Conservation (phyloP, 768 basidiomycete species). For the Pisolithus microcarpus region DNA sequence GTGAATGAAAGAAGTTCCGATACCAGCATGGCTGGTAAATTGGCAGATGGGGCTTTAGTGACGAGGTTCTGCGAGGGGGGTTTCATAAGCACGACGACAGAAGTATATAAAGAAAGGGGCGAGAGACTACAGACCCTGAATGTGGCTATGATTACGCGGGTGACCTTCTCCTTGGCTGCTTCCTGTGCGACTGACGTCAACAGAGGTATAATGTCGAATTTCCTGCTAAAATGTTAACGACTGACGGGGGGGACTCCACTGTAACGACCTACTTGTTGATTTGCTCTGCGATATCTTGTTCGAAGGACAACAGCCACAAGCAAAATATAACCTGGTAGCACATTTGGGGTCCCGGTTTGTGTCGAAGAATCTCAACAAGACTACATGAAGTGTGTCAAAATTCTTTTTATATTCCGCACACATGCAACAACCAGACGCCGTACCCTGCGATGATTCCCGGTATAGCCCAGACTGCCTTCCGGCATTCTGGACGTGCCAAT, state of each 20-base stretch:
- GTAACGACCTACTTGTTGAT: constrained; percentile 66
- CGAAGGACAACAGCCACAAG: constrained; percentile 91
- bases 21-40: constrained; percentile 89
- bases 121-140: constrained; percentile 53
- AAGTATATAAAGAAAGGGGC: neutral
- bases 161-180: constrained; percentile 96
- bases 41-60: constrained; percentile 78
- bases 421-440: constrained; percentile 1
- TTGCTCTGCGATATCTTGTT: constrained; percentile 74
- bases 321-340: constrained; percentile 91
- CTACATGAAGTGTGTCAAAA: constrained; percentile 31
- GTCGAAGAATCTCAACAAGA: constrained; percentile 74
- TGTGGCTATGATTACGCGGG: constrained; percentile 86
- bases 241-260: neutral
- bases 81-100: constrained; percentile 1
- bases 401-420: neutral
- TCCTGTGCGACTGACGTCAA: constrained; percentile 78
- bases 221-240: constrained; percentile 40
- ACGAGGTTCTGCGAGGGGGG: constrained; percentile 67
- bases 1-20: constrained; percentile 80
- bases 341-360: constrained; percentile 85
- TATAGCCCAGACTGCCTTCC: constrained; percentile 74
- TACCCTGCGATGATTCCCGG: constrained; percentile 65
- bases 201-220: constrained; percentile 82
- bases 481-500: constrained; percentile 71